A percentile compares a stretch with the other conserved stretches of the same genome.
phyloP scores from a whole-genome alignment of 108 stramenopile species.

The Skeletonema menzelii region DNA sequence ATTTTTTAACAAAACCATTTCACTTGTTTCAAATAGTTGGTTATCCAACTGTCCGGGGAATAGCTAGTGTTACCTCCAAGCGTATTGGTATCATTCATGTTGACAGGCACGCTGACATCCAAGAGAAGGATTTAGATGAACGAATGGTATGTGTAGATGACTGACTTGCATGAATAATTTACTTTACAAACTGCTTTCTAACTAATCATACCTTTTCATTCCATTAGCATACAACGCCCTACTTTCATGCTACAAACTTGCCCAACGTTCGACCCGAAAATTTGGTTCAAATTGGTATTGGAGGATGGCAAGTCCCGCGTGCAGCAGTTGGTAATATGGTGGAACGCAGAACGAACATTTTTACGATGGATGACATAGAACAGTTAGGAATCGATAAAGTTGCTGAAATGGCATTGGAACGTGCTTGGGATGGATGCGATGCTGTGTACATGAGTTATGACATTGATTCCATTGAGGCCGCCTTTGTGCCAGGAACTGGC shows the following conservation, averaged over 20 bases:
- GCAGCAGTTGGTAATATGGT: conserved; percentile 80
- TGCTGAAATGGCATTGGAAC: conserved; percentile 84
- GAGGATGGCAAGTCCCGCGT: conserved; percentile 87
- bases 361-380: conserved; percentile 90
- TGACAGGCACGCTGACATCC: conserved; percentile 88
- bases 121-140: conserved; percentile 85
- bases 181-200: too few relatives aligned
- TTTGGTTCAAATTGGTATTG: conserved; percentile 87
- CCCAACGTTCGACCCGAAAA: conserved; percentile 83
- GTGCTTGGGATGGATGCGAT: conserved; percentile 87
- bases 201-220: too few relatives aligned
- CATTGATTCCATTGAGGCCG: conserved; percentile 88
- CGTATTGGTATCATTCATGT: conserved; percentile 88
- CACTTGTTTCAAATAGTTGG: conserved; percentile 45
- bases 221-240: conserved; percentile 75
- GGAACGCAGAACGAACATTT: conserved; percentile 84
- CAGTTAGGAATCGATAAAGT: conserved; percentile 79
- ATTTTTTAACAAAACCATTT: conserved; percentile 59
- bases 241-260: conserved; percentile 88
- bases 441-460: conserved; percentile 90
- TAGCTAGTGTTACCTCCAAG: conserved; percentile 77
- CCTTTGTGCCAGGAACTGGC: conserved; percentile 84
- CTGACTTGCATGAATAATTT: too few relatives aligned
- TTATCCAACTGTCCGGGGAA: conserved; percentile 78
- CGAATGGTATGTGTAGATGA: conserved; percentile 31